Base-by-base conservation (phyloP, 1,139 yeast species). In the Blastobotrys proliferans region DNA sequence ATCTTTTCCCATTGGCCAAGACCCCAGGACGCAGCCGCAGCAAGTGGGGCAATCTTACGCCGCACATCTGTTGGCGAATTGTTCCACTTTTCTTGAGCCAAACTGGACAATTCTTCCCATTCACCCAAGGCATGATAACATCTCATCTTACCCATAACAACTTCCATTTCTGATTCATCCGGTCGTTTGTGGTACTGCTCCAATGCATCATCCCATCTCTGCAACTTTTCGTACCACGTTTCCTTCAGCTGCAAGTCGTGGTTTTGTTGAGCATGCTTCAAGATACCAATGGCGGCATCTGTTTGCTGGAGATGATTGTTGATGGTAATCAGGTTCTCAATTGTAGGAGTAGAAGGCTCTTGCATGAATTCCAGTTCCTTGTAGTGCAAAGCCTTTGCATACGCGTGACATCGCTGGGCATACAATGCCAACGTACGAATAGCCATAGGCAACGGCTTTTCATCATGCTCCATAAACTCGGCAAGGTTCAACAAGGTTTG, bases 1-100 rank as follows among this genome's bases (percentile, higher is more conserved):
- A 94, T 90, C 56, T 87, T 74, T 56, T 88, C 97, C 98, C 98
- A 94, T 61, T 87, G 94, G 1, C 92, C 92, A 38, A 92, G 70
- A n/a, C 97, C 97, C 98, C 98, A 92, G 0, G 97, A 87, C 0
- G 98, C 97, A 2, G 97, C 97, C 0, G 97, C 98, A 0, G 98
- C 98, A 43, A 94, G 68, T 1, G 98, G 98, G 1, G 98, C 97
- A 52, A 94, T 90, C n/a, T 82, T 78, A 48, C 95, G 70, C 55
- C 81, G 77, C 39, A 79, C 79, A 21, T 86, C 96, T 38, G 79
- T 74, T 3, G 84, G 70, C 1, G 95, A 77, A 35, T 72, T 72
- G 22, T 70, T 72, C 98, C 98, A 94, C 58, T 85, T 86, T 37
- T 81, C 83, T 54, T 80, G 83, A 0, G 97, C 96, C 44, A 92